These are phyloP conservation scores for Antrodiella citrinella DNA, from an alignment of 768 basidiomycete species.

Conservation along the genomic window DNA sequence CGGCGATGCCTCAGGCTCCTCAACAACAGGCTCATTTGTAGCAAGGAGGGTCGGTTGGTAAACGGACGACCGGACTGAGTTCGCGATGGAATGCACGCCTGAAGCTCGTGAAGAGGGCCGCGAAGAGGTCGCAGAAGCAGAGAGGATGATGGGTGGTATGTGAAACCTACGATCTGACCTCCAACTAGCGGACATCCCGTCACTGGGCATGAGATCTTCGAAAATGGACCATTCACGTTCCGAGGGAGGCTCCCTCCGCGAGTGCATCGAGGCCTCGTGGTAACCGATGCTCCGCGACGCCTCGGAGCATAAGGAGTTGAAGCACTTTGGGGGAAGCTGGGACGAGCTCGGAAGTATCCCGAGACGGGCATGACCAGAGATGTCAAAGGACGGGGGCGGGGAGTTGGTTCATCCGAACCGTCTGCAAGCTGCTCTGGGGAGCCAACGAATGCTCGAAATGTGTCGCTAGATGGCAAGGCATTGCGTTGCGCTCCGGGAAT, in stretches of 20 bases:
- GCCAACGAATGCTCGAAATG: neutral
- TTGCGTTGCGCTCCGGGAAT: neutral
- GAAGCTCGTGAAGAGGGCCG: neutral
- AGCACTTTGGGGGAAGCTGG: neutral
- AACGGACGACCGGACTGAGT: neutral
- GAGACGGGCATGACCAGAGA: neutral
- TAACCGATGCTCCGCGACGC: neutral
- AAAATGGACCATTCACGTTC: neutral
- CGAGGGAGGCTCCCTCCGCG: neutral
- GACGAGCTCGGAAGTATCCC: neutral
- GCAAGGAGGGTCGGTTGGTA: neutral
- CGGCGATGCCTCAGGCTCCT: neutral
- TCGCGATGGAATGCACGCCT: neutral
- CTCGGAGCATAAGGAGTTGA: neutral
- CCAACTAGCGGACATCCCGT: neutral
- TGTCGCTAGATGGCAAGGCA: neutral
- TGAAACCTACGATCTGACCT: neutral
- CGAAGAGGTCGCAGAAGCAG: neutral
- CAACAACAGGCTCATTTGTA: neutral
- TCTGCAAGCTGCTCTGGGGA: neutral
- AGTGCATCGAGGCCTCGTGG: neutral
- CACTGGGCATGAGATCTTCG: neutral
- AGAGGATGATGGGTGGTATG: neutral
- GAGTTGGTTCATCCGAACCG: neutral
- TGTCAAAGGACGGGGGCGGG: neutral